Base-by-base conservation (phyloP, 2,329 filamentous ascomycete species). In the Aureobasidium sp. region DNA sequence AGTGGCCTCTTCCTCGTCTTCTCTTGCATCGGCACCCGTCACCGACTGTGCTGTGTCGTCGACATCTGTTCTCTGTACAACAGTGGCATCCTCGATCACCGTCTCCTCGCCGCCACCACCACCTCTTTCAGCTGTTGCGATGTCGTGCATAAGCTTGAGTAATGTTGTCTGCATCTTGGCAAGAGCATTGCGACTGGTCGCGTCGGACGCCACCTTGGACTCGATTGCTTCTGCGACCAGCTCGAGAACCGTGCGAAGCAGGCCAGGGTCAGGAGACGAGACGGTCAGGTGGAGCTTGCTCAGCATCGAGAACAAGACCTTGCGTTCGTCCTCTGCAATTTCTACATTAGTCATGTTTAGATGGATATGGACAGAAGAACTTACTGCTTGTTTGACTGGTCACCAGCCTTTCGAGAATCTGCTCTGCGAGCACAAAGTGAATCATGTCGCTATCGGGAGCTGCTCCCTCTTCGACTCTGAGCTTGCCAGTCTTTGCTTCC, bases 221-320 rank as follows among this genome's bases (percentile, higher is more conserved):
- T 82, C 76, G n/a, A 79, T 74, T 11, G 77, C 75, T 68, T 80
- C 78, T 6, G 69, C 70, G 20, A 79, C 72, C 14, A 84, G 77
- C 5, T 75, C 76, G 51, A 79, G 77, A 4, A 80, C 67, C 0
- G 71, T 71, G 60, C 71, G 70, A 2, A 75, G 66, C 31, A 66
- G 68, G 57, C 74, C 68, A 9, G 68, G 65, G 27, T 67, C 67
- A 9, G 55, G 55, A n/a, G 66, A 69, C 6, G 67, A 68, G 0
- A 64, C 68, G n/a, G 87, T 79, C 52, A 97, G 82, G 71, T 92
- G 86, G 1, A 97, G 79, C 75, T 97, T 97, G 66, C 86, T 86
- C 1, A 97, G 82, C 52, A 97, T 83, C 0, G 86, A 83, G 31
- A 90, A 85, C 11, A 94, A 78, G 1, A 87, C 82, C 73, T 95